Conservation (phyloP, 1,284 basidiomycete species). For the Malassezia caprae region DNA sequence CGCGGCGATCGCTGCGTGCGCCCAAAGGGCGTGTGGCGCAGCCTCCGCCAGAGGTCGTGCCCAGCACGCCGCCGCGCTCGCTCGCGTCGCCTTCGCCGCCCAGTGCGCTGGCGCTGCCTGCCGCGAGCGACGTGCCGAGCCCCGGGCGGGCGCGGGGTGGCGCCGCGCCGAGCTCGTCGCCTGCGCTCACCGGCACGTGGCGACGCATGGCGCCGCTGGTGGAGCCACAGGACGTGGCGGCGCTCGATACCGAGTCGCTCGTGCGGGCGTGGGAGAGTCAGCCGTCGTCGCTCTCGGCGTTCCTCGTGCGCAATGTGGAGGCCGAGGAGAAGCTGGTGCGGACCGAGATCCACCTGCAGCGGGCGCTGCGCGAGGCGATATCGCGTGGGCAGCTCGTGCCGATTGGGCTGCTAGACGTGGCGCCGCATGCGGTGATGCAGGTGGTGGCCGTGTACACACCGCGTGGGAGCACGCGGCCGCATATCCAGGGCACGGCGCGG, state of each 20-base stretch:
- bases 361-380: conserved; percentile 50
- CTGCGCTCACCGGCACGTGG: conserved; percentile 45
- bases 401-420: conserved; percentile 47
- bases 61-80: neutral
- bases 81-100: neutral
- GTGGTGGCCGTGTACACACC: conserved; percentile 52
- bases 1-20: neutral
- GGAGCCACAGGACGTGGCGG: conserved; percentile 46
- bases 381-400: conserved; percentile 48
- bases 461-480: conserved; percentile 51
- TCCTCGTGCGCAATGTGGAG: conserved; percentile 49
- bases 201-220: conserved; percentile 32
- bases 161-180: conserved; percentile 18
- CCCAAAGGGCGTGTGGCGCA: neutral
- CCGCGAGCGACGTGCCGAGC: neutral
- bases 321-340: conserved; percentile 52
- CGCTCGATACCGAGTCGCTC: conserved; percentile 50
- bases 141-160: neutral
- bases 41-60: neutral
- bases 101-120: neutral
- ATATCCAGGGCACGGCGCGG: conserved; percentile 50
- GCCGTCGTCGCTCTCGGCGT: conserved; percentile 45
- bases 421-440: conserved; percentile 45
- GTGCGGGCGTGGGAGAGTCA: conserved; percentile 51
- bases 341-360: conserved; percentile 49